Evolutionary conservation across 352 stramenopile genomes (phyloP), one percentile per base, ranked within the genome.

Genomic region (Phytophthora constricta): DNA sequence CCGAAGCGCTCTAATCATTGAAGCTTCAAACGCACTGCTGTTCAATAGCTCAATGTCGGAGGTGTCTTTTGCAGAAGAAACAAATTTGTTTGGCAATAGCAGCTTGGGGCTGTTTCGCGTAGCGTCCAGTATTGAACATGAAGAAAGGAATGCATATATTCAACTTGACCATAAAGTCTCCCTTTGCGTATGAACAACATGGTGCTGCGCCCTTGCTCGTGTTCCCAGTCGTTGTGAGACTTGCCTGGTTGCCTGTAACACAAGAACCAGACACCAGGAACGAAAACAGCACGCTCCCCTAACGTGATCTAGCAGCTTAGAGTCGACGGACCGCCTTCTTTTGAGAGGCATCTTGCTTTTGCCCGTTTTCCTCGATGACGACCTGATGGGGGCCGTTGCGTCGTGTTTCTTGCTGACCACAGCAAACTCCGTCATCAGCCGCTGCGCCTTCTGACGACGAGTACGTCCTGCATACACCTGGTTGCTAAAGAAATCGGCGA

Each of bases 341-440:
- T 37, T 37, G 31, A 11, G 13, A 37, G 31, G 31, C 31, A 37
- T 11, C 31, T 37, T 37, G 31, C 55, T 59, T 19, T 51, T 71
- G 43, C 58, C n/a, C n/a, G n/a, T 67, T 59, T 77, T 74, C 34
- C 62, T 55, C 27, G 41, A 14, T 46, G 51, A 27, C 31, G 54
- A 59, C 9, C 31, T 61, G 26, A 59, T 61, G 23, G 59, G 28
- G 14, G 45, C 72, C 25, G 37, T 59, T 58, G 54, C 26, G 43
- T 73, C 70, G 62, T 78, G 76, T 14, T 77, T 52, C 62, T 93
- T 93, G 16, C 79, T 74, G 16, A 93, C 79, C 25, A 86, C 80
- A 28, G 76, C 75, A 60, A 93, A 95, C 76, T 92, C 93, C 22
- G 84, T 84, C 60, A 95, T 80, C 1, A 80, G 84, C 3, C 83